Percentiles rank a stretch among this genome's conserved stretches.
phyloP scores from a whole-genome alignment of 495 filamentous ascomycete species.

The Neurospora africana region DNA sequence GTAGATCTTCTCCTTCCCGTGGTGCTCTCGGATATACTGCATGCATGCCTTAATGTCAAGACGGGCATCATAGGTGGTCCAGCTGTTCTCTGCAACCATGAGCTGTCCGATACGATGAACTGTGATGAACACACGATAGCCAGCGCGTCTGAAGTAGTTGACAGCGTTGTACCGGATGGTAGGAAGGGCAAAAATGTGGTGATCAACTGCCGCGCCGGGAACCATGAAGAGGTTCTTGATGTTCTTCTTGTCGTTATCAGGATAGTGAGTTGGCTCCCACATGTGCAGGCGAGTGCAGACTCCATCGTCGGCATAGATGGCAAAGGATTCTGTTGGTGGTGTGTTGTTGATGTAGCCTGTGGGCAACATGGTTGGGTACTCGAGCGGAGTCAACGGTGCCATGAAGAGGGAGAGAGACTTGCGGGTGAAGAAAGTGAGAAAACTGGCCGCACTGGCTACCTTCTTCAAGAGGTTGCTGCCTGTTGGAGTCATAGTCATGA shows the following conservation, averaged over 20 bases:
- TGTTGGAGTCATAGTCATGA: conserved; percentile 42
- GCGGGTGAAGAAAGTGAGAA: conserved; percentile 47
- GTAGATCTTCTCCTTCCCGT: conserved; percentile 38
- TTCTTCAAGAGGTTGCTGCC: conserved; percentile 36
- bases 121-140: conserved; percentile 47
- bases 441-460: conserved; percentile 33
- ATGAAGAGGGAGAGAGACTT: conserved; percentile 47
- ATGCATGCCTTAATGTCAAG: conserved; percentile 52
- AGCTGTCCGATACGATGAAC: conserved; percentile 52
- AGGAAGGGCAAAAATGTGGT: conserved; percentile 54
- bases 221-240: conserved; percentile 47
- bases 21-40: conserved; percentile 36
- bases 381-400: conserved; percentile 41
- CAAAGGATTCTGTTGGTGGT: conserved; percentile 24
- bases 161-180: conserved; percentile 56
- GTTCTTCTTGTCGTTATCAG: conserved; percentile 15
- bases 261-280: conserved; percentile 39
- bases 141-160: conserved; percentile 51
- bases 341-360: conserved; percentile 42
- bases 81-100: conserved; percentile 39
- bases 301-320: conserved; percentile 39
- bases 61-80: conserved; percentile 52
- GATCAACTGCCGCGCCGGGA: conserved; percentile 51
- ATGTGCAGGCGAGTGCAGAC: conserved; percentile 42
- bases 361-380: conserved; percentile 41